Evolutionary conservation across 495 filamentous ascomycete genomes (phyloP).

Genomic region (Penicillium longicatenatum): DNA sequence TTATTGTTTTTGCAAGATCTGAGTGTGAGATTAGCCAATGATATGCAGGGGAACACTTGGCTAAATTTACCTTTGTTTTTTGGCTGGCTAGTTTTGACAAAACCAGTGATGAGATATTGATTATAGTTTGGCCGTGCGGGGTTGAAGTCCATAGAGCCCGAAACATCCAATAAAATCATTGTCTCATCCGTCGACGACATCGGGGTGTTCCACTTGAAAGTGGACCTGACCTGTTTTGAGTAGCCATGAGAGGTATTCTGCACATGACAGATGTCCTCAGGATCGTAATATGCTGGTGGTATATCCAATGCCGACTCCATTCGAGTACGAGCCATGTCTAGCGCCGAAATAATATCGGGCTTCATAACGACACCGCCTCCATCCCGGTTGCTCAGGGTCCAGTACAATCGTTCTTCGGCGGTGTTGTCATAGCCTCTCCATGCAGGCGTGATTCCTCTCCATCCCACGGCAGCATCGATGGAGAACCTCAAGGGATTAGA

Average conservation of each 20-base stretch:
- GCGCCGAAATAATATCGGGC: conserved; percentile 43
- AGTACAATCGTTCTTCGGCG: conserved; percentile 51
- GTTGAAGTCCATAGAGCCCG: conserved; percentile 48
- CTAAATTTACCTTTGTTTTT: conserved; percentile 41
- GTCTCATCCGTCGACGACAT: conserved; percentile 43
- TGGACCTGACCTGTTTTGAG: conserved; percentile 45
- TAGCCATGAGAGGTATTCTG: conserved; percentile 42
- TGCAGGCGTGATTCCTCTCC: conserved; percentile 49
- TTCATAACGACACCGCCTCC: conserved; percentile 37
- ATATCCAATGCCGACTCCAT: conserved; percentile 44
- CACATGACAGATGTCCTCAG: conserved; percentile 41
- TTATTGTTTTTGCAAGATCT: conserved; percentile 48
- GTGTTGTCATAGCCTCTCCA: conserved; percentile 51
- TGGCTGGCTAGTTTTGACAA: conserved; percentile 38
- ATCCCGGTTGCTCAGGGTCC: conserved; percentile 47
- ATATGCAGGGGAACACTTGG: background rate
- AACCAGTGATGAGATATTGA: conserved; percentile 46
- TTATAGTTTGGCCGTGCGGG: conserved; percentile 45
- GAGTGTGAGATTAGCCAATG: background rate
- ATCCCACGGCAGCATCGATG: conserved; percentile 46
- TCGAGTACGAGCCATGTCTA: conserved; percentile 42
- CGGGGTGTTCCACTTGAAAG: conserved; percentile 35
- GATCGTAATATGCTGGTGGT: conserved; percentile 39
- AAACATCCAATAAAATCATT: conserved; percentile 49
- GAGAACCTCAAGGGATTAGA: conserved; percentile 45